These are phyloP conservation scores for Colletotrichum gigasporum DNA, from an alignment of 2,329 filamentous ascomycete species.

Conservation along the genomic window DNA sequence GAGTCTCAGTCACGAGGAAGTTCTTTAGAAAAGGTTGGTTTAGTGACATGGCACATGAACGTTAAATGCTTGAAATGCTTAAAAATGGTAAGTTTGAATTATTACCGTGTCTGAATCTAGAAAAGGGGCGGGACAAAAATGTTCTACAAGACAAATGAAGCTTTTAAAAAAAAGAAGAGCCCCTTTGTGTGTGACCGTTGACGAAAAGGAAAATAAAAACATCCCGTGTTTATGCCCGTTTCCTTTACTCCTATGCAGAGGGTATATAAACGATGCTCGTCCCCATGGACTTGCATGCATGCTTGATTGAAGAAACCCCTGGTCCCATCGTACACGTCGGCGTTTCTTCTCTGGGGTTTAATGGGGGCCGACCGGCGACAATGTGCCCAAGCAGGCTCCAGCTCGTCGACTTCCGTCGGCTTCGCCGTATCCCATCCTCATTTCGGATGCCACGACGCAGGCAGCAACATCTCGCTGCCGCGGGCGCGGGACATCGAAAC, in stretches of 20 bases:
- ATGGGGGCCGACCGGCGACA: not conserved
- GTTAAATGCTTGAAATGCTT: no score
- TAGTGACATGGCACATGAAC: no score
- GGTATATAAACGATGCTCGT: slow-evolving; percentile 28
- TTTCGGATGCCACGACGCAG: not conserved
- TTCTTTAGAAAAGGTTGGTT: no score
- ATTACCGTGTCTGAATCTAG: slow-evolving; percentile 9
- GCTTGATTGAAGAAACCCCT: slow-evolving; percentile 3
- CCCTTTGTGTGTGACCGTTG: not conserved
- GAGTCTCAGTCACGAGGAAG: no score
- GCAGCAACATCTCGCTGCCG: not conserved
- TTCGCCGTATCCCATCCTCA: not conserved
- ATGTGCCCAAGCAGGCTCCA: not conserved
- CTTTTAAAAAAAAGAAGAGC: not conserved
- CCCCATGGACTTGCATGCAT: slow-evolving; percentile 9
- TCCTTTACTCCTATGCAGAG: slow-evolving; percentile 30
- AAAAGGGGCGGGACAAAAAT: not conserved
- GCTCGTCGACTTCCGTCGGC: slow-evolving; percentile 10
- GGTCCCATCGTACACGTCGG: slow-evolving; percentile 21
- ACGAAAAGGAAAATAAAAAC: not conserved
- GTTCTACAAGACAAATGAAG: slow-evolving; percentile 8
- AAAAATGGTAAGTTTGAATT: slow-evolving; percentile 9
- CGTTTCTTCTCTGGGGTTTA: not conserved
- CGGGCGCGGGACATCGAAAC: not conserved
- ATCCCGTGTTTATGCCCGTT: slow-evolving; percentile 25